phyloP scores from a whole-genome alignment of 257 asterid species.

The Jasminum sambac region DNA sequence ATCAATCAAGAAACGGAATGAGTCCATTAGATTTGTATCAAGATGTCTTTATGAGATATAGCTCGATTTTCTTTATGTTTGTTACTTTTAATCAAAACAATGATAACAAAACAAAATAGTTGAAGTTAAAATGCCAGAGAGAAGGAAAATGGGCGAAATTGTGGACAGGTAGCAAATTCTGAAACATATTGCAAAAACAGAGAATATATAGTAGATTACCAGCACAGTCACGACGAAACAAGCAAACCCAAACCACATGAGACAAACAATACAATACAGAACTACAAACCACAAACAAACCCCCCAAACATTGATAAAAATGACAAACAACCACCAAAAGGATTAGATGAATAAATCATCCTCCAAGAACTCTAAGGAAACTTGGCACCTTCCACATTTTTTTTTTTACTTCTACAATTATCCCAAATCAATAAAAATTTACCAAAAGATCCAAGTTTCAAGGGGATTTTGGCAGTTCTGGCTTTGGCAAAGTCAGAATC shows the following conservation, averaged over 20 bases:
- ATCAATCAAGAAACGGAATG: no score
- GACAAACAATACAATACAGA: neutral
- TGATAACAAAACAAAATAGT: no score
- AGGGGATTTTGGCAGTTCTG: conserved; percentile 1
- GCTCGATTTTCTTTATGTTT: no score
- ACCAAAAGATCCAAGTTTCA: neutral
- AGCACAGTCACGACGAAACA: no score
- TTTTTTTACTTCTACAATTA: neutral
- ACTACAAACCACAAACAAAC: neutral
- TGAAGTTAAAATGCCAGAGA: no score
- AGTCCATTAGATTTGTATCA: no score
- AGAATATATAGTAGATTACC: no score
- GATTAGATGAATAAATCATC: neutral
- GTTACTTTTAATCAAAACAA: no score
- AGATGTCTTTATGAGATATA: no score
- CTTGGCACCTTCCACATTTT: neutral
- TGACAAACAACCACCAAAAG: neutral
- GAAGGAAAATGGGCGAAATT: no score
- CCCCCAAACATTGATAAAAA: neutral
- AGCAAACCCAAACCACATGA: neutral
- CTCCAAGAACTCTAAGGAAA: neutral
- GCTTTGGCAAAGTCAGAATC: neutral
- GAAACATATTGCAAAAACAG: no score
- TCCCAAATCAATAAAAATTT: neutral
- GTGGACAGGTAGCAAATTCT: no score